Conservation (phyloP, 1,284 basidiomycete genomes). For the Apiotrichum mycotoxinovorans region DNA sequence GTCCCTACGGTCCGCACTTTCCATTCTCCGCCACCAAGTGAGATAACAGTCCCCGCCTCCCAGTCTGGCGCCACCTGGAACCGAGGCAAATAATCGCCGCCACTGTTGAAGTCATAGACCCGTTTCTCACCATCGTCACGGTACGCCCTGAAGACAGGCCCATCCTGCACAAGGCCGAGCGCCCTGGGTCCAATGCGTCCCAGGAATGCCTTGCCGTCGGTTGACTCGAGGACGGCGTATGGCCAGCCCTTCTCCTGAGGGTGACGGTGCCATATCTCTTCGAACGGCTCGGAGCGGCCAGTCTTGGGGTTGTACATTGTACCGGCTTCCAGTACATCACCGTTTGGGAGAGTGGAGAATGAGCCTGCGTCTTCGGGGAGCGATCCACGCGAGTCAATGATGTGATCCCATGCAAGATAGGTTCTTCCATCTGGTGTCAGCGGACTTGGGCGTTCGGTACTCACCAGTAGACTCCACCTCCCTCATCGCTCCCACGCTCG, state of each 20-base stretch:
- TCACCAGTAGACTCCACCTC: constrained; percentile 6
- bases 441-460: neutral
- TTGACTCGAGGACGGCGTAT: constrained; percentile 23
- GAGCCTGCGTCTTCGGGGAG: constrained; percentile 29
- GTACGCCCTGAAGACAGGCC: constrained; percentile 5
- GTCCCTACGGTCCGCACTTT: neutral
- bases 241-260: neutral
- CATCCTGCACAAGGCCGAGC: constrained; percentile 8
- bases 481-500: constrained; percentile 22
- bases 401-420: constrained; percentile 29
- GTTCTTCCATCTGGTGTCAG: constrained; percentile 18
- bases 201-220: constrained; percentile 8
- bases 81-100: neutral
- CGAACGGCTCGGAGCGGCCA: constrained; percentile 24
- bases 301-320: constrained; percentile 36
- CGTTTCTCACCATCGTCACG: constrained; percentile 9
- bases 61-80: neutral
- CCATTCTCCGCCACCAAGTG: neutral
- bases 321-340: constrained; percentile 34
- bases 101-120: constrained; percentile 7
- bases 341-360: constrained; percentile 28
- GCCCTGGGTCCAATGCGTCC: constrained; percentile 13
- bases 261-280: constrained; percentile 35
- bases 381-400: constrained; percentile 27
- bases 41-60: neutral